Evolutionary conservation across 1,284 basidiomycete species (phyloP).

Genomic region (Irpex lacteus): DNA sequence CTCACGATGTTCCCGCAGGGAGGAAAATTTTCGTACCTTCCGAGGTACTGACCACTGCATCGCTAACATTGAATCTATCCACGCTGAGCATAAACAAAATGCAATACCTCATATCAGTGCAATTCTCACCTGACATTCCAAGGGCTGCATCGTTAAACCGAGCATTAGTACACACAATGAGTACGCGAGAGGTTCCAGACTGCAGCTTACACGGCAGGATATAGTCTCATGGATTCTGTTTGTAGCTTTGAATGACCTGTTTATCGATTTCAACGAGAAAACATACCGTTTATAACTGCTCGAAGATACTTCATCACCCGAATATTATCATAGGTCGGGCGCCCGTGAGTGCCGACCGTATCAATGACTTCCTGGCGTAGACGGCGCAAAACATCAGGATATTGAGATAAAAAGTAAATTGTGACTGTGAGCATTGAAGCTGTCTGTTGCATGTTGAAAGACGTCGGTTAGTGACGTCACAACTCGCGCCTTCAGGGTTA

Average conservation of each 20-base stretch:
- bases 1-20: constrained; percentile 21
- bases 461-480: too few species aligned
- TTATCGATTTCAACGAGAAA: neutral
- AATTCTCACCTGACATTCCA: constrained; percentile 23
- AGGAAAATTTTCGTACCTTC: constrained; percentile 24
- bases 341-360: constrained; percentile 29
- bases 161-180: too few species aligned
- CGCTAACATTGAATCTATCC: constrained; percentile 13
- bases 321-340: constrained; percentile 39
- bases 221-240: constrained; percentile 30
- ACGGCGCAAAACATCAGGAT: constrained; percentile 33
- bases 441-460: constrained; percentile 23
- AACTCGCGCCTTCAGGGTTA: neutral
- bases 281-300: constrained; percentile 30
- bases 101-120: too few species aligned
- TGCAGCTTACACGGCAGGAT: constrained; percentile 32
- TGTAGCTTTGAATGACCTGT: neutral
- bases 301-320: constrained; percentile 35
- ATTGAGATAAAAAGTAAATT: constrained; percentile 39
- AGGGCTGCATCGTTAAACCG: constrained; percentile 16
- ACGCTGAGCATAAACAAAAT: too few species aligned
- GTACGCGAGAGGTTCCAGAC: too few species aligned
- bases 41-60: constrained; percentile 20
- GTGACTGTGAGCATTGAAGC: constrained; percentile 36
- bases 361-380: constrained; percentile 42